Evolutionary conservation across 768 basidiomycete species (phyloP).

Genomic region (Macrolepiota dolichaula): DNA sequence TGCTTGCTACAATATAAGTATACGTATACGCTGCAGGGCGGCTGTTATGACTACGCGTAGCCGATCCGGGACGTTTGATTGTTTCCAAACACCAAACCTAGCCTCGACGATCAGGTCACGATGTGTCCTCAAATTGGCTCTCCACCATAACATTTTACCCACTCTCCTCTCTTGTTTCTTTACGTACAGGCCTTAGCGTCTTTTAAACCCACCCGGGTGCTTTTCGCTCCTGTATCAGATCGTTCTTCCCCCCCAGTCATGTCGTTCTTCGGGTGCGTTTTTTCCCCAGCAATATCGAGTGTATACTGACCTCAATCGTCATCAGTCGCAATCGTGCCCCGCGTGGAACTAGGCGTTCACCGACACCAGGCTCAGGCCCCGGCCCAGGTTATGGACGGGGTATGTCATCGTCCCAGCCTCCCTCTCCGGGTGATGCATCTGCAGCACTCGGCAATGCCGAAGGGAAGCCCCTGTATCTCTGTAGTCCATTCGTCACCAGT

Average conservation of each 20-base stretch:
- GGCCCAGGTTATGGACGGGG: slow-evolving; percentile 14
- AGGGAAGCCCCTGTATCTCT: slow-evolving; percentile 79
- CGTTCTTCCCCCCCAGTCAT: slow-evolving; percentile 32
- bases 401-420: slow-evolving; percentile 26
- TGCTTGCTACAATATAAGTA: background rate
- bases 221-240: background rate
- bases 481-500: slow-evolving; percentile 91
- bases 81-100: background rate
- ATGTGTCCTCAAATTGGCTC: background rate
- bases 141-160: background rate
- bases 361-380: slow-evolving; percentile 62
- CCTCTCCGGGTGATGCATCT: slow-evolving; percentile 30
- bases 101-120: slow-evolving; percentile 4
- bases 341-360: slow-evolving; percentile 67
- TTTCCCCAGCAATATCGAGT: background rate
- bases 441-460: background rate
- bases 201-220: background rate
- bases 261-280: slow-evolving; percentile 79
- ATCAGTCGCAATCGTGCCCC: slow-evolving; percentile 26
- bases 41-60: background rate
- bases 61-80: background rate
- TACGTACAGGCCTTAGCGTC: background rate
- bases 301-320: no score
- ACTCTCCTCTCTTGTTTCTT: background rate
- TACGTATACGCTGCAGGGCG: background rate